Evolutionary conservation across 768 basidiomycete genomes (phyloP), one percentile per base, ranked within the genome.

Genomic region (Lanmaoa pseudosensibilis): DNA sequence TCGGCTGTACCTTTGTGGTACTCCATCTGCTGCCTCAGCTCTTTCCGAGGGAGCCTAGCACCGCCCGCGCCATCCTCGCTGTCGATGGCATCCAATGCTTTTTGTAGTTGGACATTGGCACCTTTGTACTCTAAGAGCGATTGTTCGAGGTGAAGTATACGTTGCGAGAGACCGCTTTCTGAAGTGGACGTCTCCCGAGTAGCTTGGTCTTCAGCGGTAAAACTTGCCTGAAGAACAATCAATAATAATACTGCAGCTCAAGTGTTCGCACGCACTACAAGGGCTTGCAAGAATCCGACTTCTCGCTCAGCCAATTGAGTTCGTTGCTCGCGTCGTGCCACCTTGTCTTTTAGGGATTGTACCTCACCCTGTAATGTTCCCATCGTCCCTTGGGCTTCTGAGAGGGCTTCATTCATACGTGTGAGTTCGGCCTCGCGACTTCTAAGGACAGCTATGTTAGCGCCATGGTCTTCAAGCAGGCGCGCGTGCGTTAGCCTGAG

Each of bases 391-490:
- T 73, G 72, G 0, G 75, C 61, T 45, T 82, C 78, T 2, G 66
- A 64, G 3, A 77, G 67, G 5, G 74, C 71, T 2, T 65, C 64
- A 43, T 79, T 75, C 5, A 73, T 52, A 9, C 77, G 78, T 3
- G 66, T 57, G 1, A 87, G 68, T 52, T 88, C 81, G 0, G 75
- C 74, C 58, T 87, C 83, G 19, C 83, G 80, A 18, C 73, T 75
- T 0, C 77, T 79, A 4, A 88, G 76, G 9, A 80, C 64, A 0
- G 87, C 86, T 0, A 67, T 55, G 23, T 78, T 83, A 0, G 81
- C 75, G 1, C 89, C 88, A 32, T 88, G 81, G 36, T 87, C 83
- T 61, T 90, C 87, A 2, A 90, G 78, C 0, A 90, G 73, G 9
- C 75, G 76, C 0, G 86, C 87, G 56, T 91, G 82, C 0, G 77